phyloP scores from a whole-genome alignment of 306 rosid species.

The Sophora flavescens region DNA sequence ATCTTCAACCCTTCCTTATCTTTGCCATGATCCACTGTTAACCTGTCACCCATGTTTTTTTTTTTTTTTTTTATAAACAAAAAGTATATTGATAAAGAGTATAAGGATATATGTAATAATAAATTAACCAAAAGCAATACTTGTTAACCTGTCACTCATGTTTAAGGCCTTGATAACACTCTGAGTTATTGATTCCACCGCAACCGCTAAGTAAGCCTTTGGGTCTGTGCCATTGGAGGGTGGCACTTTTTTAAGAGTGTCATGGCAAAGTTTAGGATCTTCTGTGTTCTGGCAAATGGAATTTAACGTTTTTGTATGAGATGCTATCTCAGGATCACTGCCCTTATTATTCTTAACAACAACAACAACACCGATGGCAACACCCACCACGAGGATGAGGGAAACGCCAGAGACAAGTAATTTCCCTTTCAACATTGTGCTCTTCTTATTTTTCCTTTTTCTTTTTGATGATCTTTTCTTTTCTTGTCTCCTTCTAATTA shows the following conservation, averaged over 20 bases:
- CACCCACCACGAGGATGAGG: slow-evolving; percentile 75
- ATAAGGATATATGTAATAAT: too few species aligned
- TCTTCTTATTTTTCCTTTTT: too few species aligned
- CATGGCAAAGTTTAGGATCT: slow-evolving; percentile 56
- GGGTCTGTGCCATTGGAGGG: slow-evolving; percentile 43
- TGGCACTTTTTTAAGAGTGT: slow-evolving; percentile 43
- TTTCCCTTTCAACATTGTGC: slow-evolving; percentile 48
- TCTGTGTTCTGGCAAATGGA: slow-evolving; percentile 60
- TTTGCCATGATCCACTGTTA: slow-evolving; percentile 46
- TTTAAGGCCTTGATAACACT: slow-evolving; percentile 55
- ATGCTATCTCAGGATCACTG: neutral
- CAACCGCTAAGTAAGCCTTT: slow-evolving; percentile 54
- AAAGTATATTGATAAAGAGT: too few species aligned
- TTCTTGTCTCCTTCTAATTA: neutral
- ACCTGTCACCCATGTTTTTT: slow-evolving; percentile 56
- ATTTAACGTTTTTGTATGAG: slow-evolving; percentile 53
- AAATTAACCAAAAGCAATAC: too few species aligned
- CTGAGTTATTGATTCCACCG: slow-evolving; percentile 48
- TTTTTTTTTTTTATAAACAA: slow-evolving; percentile 19
- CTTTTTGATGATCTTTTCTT: neutral
- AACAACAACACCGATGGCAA: slow-evolving; percentile 59
- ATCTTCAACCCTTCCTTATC: slow-evolving; percentile 49
- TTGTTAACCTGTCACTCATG: slow-evolving; percentile 52
- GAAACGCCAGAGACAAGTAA: slow-evolving; percentile 57
- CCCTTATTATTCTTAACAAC: slow-evolving; percentile 35